Base-by-base conservation (phyloP, 441 rosid genomes). In the Gossypium gossypioides region DNA sequence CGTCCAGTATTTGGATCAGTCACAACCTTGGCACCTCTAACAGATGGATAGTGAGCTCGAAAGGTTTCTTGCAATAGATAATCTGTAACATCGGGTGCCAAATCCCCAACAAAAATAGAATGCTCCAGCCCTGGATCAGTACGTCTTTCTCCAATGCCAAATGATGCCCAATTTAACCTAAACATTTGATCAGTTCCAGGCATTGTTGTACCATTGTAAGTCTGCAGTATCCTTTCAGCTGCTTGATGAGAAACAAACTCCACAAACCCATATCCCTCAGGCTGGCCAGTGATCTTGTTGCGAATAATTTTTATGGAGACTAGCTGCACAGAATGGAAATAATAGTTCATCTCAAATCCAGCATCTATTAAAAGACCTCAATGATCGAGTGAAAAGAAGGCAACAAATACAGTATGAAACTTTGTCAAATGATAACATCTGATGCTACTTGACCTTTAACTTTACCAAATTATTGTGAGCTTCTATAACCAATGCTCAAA, bases 21-120 rank as follows among this genome's bases (percentile, higher is more conserved):
- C 19, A 92, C 99, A 77, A 94, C 99, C 89, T 94, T 94, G 67
- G 99, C 99, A 72, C 97, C 99, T 86, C 91, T 84, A 73, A 94
- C 96, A 4, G 99, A 90, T 40, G 88, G 84, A 80, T 90, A 94
- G 58, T 84, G 88, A 73, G 78, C 82, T 68, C 96, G 88, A 77
- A 94, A 94, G 0, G 97, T 94, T 82, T 94, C 99, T 73, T 94
- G 99, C 80, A 94, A 83, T 6, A 91, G 82, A 81, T 89, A 91
- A 68, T 94, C 98, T 0, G 97, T 92, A 48, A 94, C 99, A 70
- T 94, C 99, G 0, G 97, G 89, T 0, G 97, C 91, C 52, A 94
- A 87, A 70, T 94, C 97, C 70, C 97, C 99, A 15, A 92, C 99
- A 71, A 94, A 93, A 59, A 94, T 94, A 13, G 99, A 94, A 81